A percentile compares a stretch with the other conserved stretches of the same genome.
Conservation (phyloP, 257 asterid genomes). For the Solanum gracilifrons region DNA sequence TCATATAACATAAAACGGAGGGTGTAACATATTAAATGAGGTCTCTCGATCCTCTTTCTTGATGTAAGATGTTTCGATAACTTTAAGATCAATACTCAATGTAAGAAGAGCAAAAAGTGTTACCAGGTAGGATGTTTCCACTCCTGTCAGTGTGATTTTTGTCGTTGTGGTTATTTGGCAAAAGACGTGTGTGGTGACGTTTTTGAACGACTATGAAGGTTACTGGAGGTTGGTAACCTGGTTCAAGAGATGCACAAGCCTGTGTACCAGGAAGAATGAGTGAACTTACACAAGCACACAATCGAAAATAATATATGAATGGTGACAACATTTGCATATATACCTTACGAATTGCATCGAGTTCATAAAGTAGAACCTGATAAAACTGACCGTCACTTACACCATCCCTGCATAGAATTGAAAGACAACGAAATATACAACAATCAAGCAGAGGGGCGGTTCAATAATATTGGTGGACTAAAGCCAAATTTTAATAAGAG, state of each 20-base stretch:
- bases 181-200: conserved; percentile 85
- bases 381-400: conserved; percentile 96
- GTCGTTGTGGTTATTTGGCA: conserved; percentile 83
- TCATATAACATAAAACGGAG: neutral
- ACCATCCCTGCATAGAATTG: conserved; percentile 57
- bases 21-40: neutral
- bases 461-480: neutral
- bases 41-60: neutral
- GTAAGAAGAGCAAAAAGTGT: neutral
- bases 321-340: neutral
- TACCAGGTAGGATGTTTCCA: conserved; percentile 93
- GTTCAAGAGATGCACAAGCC: conserved; percentile 98
- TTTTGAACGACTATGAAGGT: conserved; percentile 92
- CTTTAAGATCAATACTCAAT: neutral
- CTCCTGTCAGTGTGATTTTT: conserved; percentile 78
- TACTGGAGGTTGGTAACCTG: conserved; percentile 96
- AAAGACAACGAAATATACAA: neutral
- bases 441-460: neutral
- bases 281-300: neutral
- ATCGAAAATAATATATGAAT: neutral
- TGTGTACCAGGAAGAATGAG: conserved; percentile 3
- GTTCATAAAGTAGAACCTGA: conserved; percentile 81
- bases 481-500: neutral
- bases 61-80: neutral
- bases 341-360: conserved; percentile 95